Evolutionary conservation across 1,284 basidiomycete species (phyloP).

Genomic region (Cryptococcus sp.): DNA sequence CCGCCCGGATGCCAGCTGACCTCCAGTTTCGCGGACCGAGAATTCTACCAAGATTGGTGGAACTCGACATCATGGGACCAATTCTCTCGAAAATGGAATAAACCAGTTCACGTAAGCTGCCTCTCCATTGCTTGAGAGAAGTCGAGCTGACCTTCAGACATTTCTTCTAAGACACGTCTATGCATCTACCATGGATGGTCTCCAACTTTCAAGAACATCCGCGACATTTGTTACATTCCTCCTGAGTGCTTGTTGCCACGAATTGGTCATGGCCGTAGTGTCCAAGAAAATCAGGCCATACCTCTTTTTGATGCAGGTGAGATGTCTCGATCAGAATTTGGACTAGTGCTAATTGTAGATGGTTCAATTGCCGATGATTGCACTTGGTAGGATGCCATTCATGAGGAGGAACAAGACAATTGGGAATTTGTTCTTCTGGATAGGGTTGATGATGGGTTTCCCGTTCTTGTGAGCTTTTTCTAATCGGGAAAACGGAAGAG

Average conservation of each 20-base stretch:
- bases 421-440: constrained; percentile 79
- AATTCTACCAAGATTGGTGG: constrained; percentile 99
- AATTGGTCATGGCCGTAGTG: constrained; percentile 95
- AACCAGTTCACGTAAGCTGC: constrained; percentile 51
- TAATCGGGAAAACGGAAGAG: neutral
- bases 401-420: constrained; percentile 74
- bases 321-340: constrained; percentile 7
- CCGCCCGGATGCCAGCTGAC: neutral
- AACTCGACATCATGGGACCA: constrained; percentile 96
- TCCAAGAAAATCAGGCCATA: constrained; percentile 71
- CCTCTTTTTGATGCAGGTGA: constrained; percentile 43
- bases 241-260: constrained; percentile 80
- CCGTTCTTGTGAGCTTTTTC: constrained; percentile 73
- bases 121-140: neutral
- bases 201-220: constrained; percentile 65
- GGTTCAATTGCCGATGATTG: constrained; percentile 86
- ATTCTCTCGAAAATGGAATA: constrained; percentile 95
- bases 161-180: constrained; percentile 95
- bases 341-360: constrained; percentile 54
- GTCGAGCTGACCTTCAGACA: constrained; percentile 56
- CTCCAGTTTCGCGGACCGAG: constrained; percentile 81
- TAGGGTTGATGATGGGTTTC: constrained; percentile 76
- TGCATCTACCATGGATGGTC: constrained; percentile 73
- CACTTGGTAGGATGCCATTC: constrained; percentile 67
- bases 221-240: constrained; percentile 93